phyloP scores from a whole-genome alignment of 2,329 filamentous ascomycete genomes.

The Elsinoe necatrix region DNA sequence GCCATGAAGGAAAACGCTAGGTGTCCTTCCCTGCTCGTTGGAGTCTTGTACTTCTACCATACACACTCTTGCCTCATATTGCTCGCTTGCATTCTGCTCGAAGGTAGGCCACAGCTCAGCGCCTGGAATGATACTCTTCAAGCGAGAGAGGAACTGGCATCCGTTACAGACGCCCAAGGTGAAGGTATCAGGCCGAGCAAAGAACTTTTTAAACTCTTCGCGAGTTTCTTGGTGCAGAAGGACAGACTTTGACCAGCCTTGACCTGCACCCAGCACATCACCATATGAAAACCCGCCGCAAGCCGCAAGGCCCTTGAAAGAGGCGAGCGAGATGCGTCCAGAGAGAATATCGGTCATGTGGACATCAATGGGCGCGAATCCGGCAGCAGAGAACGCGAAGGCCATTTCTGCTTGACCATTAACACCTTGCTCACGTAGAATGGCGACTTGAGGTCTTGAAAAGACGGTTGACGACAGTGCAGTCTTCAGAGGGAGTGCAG shows the following conservation, averaged over 20 bases:
- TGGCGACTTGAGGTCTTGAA: slow-evolving; percentile 69
- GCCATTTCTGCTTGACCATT: slow-evolving; percentile 98
- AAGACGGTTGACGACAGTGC: slow-evolving; percentile 54
- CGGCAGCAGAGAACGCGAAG: slow-evolving; percentile 84
- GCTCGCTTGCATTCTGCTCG: slow-evolving; percentile 72
- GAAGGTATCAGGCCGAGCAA: slow-evolving; percentile 82
- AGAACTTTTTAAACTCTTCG: slow-evolving; percentile 74
- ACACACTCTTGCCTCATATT: slow-evolving; percentile 80
- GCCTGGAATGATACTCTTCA: slow-evolving; percentile 81
- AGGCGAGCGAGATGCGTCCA: slow-evolving; percentile 66
- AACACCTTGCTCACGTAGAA: slow-evolving; percentile 89
- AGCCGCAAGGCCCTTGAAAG: slow-evolving; percentile 83
- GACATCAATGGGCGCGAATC: slow-evolving; percentile 85
- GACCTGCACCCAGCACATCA: slow-evolving; percentile 84
- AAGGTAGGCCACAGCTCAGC: slow-evolving; percentile 75
- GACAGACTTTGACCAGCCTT: slow-evolving; percentile 92
- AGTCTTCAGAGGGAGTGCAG: slow-evolving; percentile 59
- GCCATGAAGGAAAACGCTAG: slow-evolving; percentile 80
- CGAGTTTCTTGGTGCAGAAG: slow-evolving; percentile 71
- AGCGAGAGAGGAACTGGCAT: slow-evolving; percentile 83
- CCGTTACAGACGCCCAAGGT: slow-evolving; percentile 93
- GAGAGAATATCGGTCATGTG: slow-evolving; percentile 92
- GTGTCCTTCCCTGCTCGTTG: slow-evolving; percentile 29
- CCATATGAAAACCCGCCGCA: slow-evolving; percentile 96
- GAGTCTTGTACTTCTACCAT: slow-evolving; percentile 74